Evolutionary conservation across 2,329 filamentous ascomycete genomes (phyloP).

Genomic region (Aspergillus pseudoterreus): DNA sequence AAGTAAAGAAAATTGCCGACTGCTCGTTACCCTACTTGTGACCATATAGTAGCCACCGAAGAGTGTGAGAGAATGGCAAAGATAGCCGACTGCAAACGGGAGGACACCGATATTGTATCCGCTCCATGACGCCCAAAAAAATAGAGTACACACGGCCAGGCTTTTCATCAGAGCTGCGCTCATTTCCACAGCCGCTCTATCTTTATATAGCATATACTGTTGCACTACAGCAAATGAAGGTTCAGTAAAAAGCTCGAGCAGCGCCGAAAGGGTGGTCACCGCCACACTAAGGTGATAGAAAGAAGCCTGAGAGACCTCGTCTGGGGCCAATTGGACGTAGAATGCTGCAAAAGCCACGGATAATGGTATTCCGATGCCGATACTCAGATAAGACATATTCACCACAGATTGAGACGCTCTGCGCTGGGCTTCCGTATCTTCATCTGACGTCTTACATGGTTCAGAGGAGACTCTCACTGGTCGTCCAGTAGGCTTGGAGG

Average conservation of each 20-base stretch:
- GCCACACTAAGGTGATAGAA: conserved; percentile 58
- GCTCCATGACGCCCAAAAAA: conserved; percentile 57
- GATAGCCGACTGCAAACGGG: conserved; percentile 84
- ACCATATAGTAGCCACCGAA: conserved; percentile 66
- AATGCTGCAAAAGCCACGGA: conserved; percentile 62
- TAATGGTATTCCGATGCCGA: conserved; percentile 64
- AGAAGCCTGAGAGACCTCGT: conserved; percentile 54
- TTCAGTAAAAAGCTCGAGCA: conserved; percentile 78
- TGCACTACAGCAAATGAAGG: conserved; percentile 87
- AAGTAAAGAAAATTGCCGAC: conserved; percentile 67
- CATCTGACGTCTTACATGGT: conserved; percentile 5
- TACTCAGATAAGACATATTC: conserved; percentile 80
- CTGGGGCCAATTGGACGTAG: conserved; percentile 58
- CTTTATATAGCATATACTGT: conserved; percentile 72
- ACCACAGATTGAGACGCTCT: conserved; percentile 66
- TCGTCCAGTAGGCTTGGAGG: conserved; percentile 9
- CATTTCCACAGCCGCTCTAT: conserved; percentile 80
- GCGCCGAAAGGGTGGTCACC: conserved; percentile 55
- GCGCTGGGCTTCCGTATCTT: conserved; percentile 18
- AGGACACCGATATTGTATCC: conserved; percentile 66
- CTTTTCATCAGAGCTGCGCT: conserved; percentile 75
- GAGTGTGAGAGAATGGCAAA: conserved; percentile 68
- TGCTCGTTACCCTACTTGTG: conserved; percentile 54
- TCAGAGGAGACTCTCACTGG: conserved; percentile 7
- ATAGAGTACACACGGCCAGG: conserved; percentile 66